A percentile compares a stretch with the other conserved stretches of the same genome.
phyloP scores from a whole-genome alignment of 805 yeast genomes.

The Kodamaea sagamina region DNA sequence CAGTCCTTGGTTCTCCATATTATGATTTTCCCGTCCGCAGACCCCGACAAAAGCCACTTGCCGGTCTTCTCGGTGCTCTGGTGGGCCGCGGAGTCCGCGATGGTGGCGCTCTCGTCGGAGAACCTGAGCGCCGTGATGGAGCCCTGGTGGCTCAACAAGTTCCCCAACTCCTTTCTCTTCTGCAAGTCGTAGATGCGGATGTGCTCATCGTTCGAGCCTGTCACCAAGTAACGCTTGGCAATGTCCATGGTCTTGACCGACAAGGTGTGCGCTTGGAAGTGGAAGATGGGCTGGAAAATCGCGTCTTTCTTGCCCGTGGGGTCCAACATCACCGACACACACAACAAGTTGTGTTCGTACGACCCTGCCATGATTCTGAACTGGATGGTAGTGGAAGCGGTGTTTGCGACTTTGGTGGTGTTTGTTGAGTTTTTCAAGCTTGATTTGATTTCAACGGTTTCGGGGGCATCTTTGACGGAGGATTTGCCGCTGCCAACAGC shows the following conservation, averaged over 20 bases:
- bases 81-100: constrained; percentile 17
- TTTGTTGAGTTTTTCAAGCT: constrained; percentile 12
- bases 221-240: constrained; percentile 81
- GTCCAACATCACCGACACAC: constrained; percentile 73
- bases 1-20: constrained; percentile 97
- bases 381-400: constrained; percentile 24
- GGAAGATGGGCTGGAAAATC: constrained; percentile 89
- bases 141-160: constrained; percentile 85
- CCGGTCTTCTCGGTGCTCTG: constrained; percentile 47
- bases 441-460: constrained; percentile 9
- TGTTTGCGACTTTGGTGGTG: constrained; percentile 8
- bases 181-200: constrained; percentile 92
- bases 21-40: constrained; percentile 85
- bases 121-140: constrained; percentile 78
- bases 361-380: constrained; percentile 92
- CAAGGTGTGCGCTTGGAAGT: constrained; percentile 90
- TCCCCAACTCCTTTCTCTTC: constrained; percentile 90
- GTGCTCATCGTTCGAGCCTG: constrained; percentile 95
- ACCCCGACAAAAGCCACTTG: constrained; percentile 88
- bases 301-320: constrained; percentile 43
- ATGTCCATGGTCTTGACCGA: constrained; percentile 84
- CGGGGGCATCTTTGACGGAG: background rate
- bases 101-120: constrained; percentile 47
- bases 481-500: background rate
- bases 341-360: constrained; percentile 88